These are phyloP conservation scores for Trapa bicornis DNA, from an alignment of 345 rosid genomes.

Conservation along the genomic window DNA sequence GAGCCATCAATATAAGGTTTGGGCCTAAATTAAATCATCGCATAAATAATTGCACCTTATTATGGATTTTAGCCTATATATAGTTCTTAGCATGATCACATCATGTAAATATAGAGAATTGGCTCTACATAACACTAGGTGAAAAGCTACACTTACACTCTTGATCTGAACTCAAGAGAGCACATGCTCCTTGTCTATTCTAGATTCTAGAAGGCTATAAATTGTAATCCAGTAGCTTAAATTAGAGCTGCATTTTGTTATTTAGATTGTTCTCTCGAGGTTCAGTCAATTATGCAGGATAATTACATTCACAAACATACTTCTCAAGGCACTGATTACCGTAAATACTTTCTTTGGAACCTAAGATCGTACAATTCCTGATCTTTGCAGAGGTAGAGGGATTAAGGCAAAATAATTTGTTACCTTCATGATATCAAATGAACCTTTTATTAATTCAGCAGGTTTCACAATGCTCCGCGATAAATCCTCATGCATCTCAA, in stretches of 20 bases:
- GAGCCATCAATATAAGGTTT: no score
- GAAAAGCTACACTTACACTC: background rate
- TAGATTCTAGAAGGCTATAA: background rate
- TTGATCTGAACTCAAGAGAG: background rate
- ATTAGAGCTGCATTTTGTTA: background rate
- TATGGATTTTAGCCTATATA: background rate
- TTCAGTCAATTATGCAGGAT: background rate
- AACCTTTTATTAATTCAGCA: slow-evolving; percentile 67
- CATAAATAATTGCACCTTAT: no score
- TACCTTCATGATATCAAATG: slow-evolving; percentile 59
- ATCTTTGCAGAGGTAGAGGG: background rate
- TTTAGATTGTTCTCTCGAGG: background rate
- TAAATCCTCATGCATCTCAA: slow-evolving; percentile 44
- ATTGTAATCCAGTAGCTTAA: background rate
- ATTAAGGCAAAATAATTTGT: background rate
- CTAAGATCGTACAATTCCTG: background rate
- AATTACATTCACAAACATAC: background rate
- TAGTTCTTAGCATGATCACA: background rate
- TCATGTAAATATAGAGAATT: background rate
- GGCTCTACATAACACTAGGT: background rate
- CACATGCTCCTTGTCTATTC: background rate
- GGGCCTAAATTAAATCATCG: no score
- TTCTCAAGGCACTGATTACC: background rate
- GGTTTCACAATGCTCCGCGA: slow-evolving; percentile 33
- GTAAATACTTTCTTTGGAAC: background rate